Percentiles rank a stretch among this genome's conserved stretches.
phyloP scores from a whole-genome alignment of 2,329 filamentous ascomycete genomes.

The Colletotrichum limetticola region DNA sequence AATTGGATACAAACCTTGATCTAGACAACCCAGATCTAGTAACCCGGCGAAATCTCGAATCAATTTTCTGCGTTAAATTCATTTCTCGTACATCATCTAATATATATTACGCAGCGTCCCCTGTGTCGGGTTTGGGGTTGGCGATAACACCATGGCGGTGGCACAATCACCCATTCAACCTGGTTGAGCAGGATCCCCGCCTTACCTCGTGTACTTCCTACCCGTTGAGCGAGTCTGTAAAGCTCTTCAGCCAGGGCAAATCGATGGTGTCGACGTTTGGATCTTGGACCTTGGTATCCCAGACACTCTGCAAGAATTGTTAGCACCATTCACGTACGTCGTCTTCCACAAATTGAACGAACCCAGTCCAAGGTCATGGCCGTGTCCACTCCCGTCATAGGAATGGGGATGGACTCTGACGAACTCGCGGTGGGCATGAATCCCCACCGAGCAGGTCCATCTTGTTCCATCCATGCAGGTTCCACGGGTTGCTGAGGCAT shows the following conservation, averaged over 20 bases:
- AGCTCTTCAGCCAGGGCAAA: background rate
- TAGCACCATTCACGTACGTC: background rate
- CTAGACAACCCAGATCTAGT: background rate
- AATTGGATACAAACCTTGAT: background rate
- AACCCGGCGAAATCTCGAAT: background rate
- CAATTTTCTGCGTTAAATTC: background rate
- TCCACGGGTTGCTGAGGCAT: background rate
- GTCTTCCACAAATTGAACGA: background rate
- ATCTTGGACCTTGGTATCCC: constrained; percentile 42
- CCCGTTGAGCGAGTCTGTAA: background rate
- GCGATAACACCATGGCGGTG: too few species aligned
- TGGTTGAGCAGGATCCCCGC: background rate
- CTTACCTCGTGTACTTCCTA: background rate
- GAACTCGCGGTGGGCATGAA: background rate
- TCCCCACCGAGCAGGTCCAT: background rate
- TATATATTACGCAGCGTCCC: background rate
- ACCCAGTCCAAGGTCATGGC: constrained; percentile 31
- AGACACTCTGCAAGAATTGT: constrained; percentile 33
- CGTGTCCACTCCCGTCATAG: background rate
- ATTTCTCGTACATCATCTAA: background rate
- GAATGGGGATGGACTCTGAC: background rate
- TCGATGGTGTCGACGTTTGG: background rate
- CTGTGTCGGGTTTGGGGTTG: background rate
- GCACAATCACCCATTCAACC: background rate
- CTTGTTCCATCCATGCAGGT: background rate